phyloP scores from a whole-genome alignment of 202 grass and related monocot species.

The Miscanthus sacchariflorus region DNA sequence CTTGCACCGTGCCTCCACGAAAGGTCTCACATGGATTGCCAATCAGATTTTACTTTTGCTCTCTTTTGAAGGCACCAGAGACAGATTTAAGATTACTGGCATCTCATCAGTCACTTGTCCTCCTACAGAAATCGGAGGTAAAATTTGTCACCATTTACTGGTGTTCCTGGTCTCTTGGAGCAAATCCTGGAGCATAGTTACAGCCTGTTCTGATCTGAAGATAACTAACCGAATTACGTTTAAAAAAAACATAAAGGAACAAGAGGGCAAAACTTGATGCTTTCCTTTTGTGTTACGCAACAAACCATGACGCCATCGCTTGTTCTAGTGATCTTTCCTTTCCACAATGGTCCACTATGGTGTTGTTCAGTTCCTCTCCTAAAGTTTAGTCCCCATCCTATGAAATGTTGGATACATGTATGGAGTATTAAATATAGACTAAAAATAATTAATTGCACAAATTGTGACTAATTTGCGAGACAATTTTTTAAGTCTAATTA shows the following conservation, averaged over 20 bases:
- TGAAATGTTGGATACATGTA: no score
- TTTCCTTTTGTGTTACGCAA: slow-evolving; percentile 21
- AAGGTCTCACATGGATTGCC: not conserved
- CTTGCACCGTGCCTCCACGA: not conserved
- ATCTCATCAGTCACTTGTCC: not conserved
- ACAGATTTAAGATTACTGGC: not conserved
- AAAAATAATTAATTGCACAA: no score
- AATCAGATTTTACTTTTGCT: not conserved
- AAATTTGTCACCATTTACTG: not conserved
- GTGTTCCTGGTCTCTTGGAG: not conserved
- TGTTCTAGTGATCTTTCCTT: slow-evolving; percentile 15
- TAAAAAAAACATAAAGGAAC: not conserved
- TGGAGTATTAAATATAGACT: no score
- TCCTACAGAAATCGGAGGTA: not conserved
- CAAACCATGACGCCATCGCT: slow-evolving; percentile 15
- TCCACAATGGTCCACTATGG: not conserved
- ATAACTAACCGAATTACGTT: not conserved
- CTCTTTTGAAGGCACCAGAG: not conserved
- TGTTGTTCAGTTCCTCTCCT: no score
- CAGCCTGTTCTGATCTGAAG: not conserved
- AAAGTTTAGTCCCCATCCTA: no score
- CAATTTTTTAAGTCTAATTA: no score
- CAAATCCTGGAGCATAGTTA: not conserved
- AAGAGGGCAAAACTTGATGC: not conserved
- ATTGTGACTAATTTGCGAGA: no score